Evolutionary conservation across 768 basidiomycete species (phyloP).

Genomic region (Lactarius tabidus): DNA sequence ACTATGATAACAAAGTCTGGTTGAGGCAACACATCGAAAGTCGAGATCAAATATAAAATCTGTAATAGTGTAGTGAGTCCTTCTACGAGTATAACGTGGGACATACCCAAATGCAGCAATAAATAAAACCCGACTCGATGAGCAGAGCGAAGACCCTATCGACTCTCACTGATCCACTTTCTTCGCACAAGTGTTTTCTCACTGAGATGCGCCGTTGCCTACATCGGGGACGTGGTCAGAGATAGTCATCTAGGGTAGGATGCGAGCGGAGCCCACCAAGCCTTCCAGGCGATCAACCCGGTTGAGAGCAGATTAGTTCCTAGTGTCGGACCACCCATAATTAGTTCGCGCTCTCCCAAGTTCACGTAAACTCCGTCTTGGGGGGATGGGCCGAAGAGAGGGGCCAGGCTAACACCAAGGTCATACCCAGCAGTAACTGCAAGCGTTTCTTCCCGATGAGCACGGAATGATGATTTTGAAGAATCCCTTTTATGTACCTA

Average conservation of each 20-base stretch:
- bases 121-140: slow-evolving; percentile 16
- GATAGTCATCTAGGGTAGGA: too few relatives aligned
- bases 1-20: slow-evolving; percentile 6
- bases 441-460: not conserved
- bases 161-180: not conserved
- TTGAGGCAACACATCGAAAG: not conserved
- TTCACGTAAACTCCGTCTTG: too few relatives aligned
- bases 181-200: not conserved
- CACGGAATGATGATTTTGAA: not conserved
- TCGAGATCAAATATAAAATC: slow-evolving; percentile 6
- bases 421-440: not conserved
- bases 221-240: not conserved
- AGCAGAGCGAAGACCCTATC: too few relatives aligned
- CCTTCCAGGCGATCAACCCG: not conserved
- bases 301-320: not conserved
- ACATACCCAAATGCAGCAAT: slow-evolving; percentile 17
- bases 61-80: not conserved
- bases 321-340: not conserved
- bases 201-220: not conserved
- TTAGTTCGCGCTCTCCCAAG: not conserved
- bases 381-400: not conserved
- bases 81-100: not conserved
- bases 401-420: not conserved
- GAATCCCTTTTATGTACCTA: not conserved
- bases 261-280: not conserved